Conservation (phyloP, 2,329 filamentous ascomycete genomes). For the Aspergillus sergii region DNA sequence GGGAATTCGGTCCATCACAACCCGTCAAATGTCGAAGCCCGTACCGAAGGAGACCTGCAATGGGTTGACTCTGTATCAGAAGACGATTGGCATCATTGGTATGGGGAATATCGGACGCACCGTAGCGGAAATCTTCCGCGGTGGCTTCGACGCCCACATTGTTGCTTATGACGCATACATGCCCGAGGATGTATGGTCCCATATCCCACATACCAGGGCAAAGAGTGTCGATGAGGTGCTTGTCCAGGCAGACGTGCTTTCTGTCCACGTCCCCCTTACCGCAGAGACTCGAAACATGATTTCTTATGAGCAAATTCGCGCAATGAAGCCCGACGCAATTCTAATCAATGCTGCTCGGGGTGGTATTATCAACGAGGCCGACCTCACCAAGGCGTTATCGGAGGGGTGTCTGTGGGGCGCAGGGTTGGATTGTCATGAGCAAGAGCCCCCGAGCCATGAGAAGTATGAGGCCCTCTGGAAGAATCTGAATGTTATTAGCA, state of each 20-base stretch:
- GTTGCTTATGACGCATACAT: neutral
- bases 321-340: neutral
- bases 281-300: neutral
- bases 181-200: neutral
- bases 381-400: neutral
- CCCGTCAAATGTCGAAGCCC: slow-evolving; percentile 29
- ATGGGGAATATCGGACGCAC: neutral
- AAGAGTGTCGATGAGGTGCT: neutral
- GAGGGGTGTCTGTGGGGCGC: neutral
- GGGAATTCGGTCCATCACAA: slow-evolving; percentile 34
- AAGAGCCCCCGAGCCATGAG: neutral
- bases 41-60: slow-evolving; percentile 46
- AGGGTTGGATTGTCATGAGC: neutral
- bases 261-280: neutral
- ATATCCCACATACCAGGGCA: neutral
- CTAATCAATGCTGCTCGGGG: neutral
- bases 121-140: neutral
- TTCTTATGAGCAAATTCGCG: neutral
- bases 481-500: neutral
- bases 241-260: neutral
- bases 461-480: neutral
- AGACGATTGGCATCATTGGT: slow-evolving; percentile 32
- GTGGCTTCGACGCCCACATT: neutral
- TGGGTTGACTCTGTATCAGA: slow-evolving; percentile 39
- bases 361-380: neutral